phyloP scores from a whole-genome alignment of 176 grass and related monocot species.

The Poa annua region DNA sequence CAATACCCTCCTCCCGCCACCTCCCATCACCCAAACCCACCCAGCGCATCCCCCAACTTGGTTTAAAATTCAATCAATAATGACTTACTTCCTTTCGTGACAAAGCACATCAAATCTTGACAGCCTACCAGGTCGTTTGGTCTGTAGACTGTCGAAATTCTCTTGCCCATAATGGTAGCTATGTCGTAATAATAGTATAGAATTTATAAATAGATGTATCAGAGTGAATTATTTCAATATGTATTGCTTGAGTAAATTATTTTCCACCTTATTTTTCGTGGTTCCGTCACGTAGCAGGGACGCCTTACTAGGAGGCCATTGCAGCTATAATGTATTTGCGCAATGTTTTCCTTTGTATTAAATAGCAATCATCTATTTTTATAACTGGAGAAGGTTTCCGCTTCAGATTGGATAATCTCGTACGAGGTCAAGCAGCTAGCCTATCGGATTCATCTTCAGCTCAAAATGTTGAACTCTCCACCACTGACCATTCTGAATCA shows the following conservation, averaged over 20 bases:
- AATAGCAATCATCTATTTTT: slow-evolving; percentile 41
- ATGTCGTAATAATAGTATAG: not conserved
- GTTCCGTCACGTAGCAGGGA: not conserved
- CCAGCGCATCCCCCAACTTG: not conserved
- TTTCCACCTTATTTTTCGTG: not conserved
- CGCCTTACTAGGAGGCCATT: not conserved
- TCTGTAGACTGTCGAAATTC: not conserved
- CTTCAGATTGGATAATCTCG: slow-evolving; percentile 92
- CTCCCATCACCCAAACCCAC: not conserved
- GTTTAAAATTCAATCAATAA: not conserved
- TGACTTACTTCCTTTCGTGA: not conserved
- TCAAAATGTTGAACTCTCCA: slow-evolving; percentile 47
- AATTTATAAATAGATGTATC: not conserved
- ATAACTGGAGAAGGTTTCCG: slow-evolving; percentile 85
- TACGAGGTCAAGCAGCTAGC: slow-evolving; percentile 67
- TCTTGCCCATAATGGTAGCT: not conserved
- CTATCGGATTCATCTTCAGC: slow-evolving; percentile 56
- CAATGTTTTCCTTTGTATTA: slow-evolving; percentile 4
- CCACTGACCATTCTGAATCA: slow-evolving; percentile 54
- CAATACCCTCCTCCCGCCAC: too few species aligned
- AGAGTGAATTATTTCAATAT: not conserved
- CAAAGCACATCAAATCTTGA: not conserved
- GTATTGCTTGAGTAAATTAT: not conserved
- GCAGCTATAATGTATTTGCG: not conserved
- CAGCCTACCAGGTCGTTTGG: not conserved